A percentile compares a stretch with the other conserved stretches of the same genome.
phyloP scores from a whole-genome alignment of 208 protist genomes.

The Leptomonas seymouri region DNA sequence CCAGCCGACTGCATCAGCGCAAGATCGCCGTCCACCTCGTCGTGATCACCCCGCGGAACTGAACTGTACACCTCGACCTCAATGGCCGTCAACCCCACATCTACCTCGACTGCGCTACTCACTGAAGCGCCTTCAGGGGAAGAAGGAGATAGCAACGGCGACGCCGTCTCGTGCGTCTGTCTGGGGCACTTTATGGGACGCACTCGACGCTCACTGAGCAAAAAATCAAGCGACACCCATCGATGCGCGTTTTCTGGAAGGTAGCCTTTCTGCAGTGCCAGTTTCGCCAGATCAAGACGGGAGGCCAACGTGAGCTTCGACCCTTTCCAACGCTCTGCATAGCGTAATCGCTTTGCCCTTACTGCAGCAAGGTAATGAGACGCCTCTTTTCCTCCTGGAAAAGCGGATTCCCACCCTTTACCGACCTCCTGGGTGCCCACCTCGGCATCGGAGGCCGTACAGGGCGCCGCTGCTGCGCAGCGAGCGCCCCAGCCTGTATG shows the following conservation, averaged over 20 bases:
- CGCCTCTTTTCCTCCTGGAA: background rate
- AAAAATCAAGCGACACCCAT: slow-evolving; percentile 30
- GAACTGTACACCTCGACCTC: background rate
- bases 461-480: too few relatives aligned
- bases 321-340: background rate
- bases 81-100: background rate
- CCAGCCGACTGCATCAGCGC: background rate
- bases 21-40: background rate
- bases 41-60: background rate
- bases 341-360: background rate
- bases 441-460: too few relatives aligned
- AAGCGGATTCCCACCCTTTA: background rate
- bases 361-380: background rate
- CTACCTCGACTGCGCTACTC: background rate
- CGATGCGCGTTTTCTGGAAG: background rate
- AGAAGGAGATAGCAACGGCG: background rate
- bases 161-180: background rate
- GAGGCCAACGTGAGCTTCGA: slow-evolving; percentile 1
- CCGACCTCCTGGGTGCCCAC: background rate
- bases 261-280: slow-evolving; percentile 30
- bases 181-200: background rate
- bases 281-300: slow-evolving; percentile 24
- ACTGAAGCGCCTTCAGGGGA: background rate
- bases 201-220: slow-evolving; percentile 12
- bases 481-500: too few relatives aligned